These are phyloP conservation scores for Calonectria ilicicola DNA, from an alignment of 2,329 filamentous ascomycete species.

Conservation along the genomic window DNA sequence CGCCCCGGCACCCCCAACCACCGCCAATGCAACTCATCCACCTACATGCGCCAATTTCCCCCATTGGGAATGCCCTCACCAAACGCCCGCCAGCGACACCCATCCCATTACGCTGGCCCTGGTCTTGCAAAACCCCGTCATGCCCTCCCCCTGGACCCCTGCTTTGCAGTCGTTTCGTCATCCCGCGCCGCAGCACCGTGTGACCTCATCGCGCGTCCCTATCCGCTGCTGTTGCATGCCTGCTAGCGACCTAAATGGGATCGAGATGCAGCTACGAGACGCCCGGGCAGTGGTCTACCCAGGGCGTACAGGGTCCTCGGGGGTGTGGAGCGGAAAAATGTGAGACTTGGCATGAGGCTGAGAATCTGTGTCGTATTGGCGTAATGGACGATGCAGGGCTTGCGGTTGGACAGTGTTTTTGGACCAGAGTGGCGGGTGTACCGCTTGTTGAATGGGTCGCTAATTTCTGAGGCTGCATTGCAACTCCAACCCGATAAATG, in stretches of 20 bases:
- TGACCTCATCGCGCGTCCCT: conserved; percentile 46
- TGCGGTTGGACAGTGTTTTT: not conserved
- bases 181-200: conserved; percentile 30
- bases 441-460: not conserved
- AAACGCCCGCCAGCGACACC: not conserved
- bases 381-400: conserved; percentile 1
- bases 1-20: not conserved
- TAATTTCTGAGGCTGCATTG: conserved; percentile 2
- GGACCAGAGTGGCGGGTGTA: conserved; percentile 3
- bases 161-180: conserved; percentile 38
- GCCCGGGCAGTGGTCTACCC: not conserved
- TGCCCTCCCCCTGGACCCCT: conserved; percentile 13
- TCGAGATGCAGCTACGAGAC: conserved; percentile 8
- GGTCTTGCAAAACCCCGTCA: not conserved
- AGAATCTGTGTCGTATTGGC: conserved; percentile 7
- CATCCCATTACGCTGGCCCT: not conserved
- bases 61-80: conserved; percentile 20
- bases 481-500: conserved; percentile 6
- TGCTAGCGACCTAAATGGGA: not conserved
- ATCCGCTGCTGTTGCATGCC: conserved; percentile 5
- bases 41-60: conserved; percentile 22
- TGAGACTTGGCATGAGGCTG: conserved; percentile 1
- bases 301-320: not conserved
- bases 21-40: not conserved
- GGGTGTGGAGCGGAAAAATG: not conserved